Conservation (phyloP, 139 green algal species). For the Haematococcus lacustris region DNA sequence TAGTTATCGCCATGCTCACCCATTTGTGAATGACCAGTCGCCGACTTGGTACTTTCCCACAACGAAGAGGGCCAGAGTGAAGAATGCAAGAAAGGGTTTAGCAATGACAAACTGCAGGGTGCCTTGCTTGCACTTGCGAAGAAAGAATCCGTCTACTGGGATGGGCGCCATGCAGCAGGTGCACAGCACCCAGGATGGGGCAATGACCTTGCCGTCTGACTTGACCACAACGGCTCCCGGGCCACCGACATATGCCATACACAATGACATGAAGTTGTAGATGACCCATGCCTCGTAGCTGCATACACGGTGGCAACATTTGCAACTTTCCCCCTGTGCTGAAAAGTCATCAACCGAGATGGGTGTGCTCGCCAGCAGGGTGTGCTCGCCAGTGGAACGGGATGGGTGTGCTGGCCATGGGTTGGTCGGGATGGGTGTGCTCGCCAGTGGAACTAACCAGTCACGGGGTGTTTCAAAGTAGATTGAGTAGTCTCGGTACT, state of each 20-base stretch:
- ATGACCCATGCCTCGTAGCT: constrained; percentile 96
- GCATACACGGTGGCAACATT: too few species aligned
- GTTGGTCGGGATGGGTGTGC: too few species aligned
- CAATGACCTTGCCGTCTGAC: constrained; percentile 72
- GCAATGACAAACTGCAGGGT: constrained; percentile 93
- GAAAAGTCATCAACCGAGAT: too few species aligned
- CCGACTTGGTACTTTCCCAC: constrained; percentile 73
- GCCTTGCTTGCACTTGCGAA: constrained; percentile 80
- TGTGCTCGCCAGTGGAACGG: too few species aligned
- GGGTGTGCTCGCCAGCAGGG: too few species aligned
- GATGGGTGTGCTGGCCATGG: too few species aligned
- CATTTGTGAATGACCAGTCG: constrained; percentile 62
- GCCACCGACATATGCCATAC: constrained; percentile 90
- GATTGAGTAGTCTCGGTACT: constrained; percentile 59
- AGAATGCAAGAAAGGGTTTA: constrained; percentile 81
- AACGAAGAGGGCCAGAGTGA: constrained; percentile 75
- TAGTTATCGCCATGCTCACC: too few species aligned
- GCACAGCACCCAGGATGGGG: constrained; percentile 65
- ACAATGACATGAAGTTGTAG: constrained; percentile 96
- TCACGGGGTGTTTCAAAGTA: constrained; percentile 87
- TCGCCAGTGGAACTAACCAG: too few species aligned
- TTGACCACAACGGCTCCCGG: constrained; percentile 85
- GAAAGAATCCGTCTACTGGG: constrained; percentile 74
- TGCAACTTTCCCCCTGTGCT: too few species aligned
- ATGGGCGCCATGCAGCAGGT: constrained; percentile 88